A percentile compares a stretch with the other conserved stretches of the same genome.
Conservation (phyloP, 352 stramenopile species). For the Phytophthora citricola region DNA sequence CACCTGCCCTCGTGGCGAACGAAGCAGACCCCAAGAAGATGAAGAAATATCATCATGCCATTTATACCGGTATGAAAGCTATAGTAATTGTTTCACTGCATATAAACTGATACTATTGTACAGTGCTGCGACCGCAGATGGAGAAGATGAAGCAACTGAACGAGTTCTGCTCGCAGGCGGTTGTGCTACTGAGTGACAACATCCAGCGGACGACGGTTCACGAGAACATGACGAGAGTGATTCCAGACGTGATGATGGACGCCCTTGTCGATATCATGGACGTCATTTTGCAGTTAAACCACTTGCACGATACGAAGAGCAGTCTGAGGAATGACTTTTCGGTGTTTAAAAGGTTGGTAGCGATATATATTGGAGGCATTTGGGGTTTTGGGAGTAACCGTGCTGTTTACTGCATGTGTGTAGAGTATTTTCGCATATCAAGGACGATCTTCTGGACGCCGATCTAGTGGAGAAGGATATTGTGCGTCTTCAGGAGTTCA, state of each 20-base stretch:
- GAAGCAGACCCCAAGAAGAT: constrained; percentile 26
- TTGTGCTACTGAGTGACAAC: constrained; percentile 72
- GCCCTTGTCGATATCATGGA: constrained; percentile 69
- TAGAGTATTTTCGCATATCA: constrained; percentile 63
- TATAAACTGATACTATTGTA: neutral
- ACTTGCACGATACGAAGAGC: constrained; percentile 72
- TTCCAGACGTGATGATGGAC: constrained; percentile 69
- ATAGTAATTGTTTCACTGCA: neutral
- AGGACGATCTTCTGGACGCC: constrained; percentile 41
- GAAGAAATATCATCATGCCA: constrained; percentile 52
- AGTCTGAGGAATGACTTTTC: constrained; percentile 81
- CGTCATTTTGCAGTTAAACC: constrained; percentile 66
- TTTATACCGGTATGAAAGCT: constrained; percentile 50
- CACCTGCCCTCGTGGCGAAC: constrained; percentile 32
- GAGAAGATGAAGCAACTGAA: constrained; percentile 61
- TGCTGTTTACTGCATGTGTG: constrained; percentile 1
- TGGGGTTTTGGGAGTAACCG: neutral
- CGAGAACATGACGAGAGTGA: constrained; percentile 67
- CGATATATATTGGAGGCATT: neutral
- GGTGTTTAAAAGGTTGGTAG: constrained; percentile 67
- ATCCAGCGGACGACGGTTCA: constrained; percentile 73
- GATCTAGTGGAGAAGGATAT: constrained; percentile 65
- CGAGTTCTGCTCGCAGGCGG: constrained; percentile 63
- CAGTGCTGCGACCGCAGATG: constrained; percentile 70
- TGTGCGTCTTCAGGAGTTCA: constrained; percentile 67